Percentiles rank a stretch among this genome's conserved stretches.
phyloP scores from a whole-genome alignment of 73 alveolate genomes.

The Effrenium voratum region DNA sequence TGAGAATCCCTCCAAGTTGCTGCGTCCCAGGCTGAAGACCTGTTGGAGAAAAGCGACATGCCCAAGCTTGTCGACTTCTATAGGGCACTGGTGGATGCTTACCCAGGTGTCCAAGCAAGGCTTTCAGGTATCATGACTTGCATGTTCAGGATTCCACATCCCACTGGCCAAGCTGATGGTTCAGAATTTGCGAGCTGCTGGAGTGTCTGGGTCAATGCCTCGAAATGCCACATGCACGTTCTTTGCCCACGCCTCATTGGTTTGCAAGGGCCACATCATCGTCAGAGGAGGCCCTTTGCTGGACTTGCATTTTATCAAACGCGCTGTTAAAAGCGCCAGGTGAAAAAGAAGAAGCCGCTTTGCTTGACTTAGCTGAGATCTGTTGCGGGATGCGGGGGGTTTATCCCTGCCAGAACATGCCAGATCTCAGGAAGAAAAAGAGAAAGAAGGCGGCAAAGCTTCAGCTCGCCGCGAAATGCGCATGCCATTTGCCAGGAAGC shows the following conservation, averaged over 20 bases:
- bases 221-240: not conserved
- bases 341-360: slow-evolving; percentile 20
- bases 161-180: slow-evolving; percentile 62
- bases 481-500: not conserved
- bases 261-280: slow-evolving; percentile 2
- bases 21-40: slow-evolving; percentile 32
- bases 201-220: slow-evolving; percentile 54
- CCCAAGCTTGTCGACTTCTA: slow-evolving; percentile 85
- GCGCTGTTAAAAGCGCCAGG: not conserved
- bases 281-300: not conserved
- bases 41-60: slow-evolving; percentile 70
- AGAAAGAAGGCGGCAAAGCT: too few species aligned
- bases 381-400: not conserved
- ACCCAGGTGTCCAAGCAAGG: not conserved
- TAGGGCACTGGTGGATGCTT: slow-evolving; percentile 70
- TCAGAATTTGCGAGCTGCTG: slow-evolving; percentile 76
- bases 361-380: not conserved
- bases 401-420: not conserved
- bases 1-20: not conserved
- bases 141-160: slow-evolving; percentile 13
- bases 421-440: too few species aligned
- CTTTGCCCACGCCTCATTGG: not conserved
- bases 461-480: not conserved
- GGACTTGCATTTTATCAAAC: not conserved
- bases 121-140: not conserved